Base-by-base conservation (phyloP, 257 asterid genomes). In the Handroanthus guayacan region DNA sequence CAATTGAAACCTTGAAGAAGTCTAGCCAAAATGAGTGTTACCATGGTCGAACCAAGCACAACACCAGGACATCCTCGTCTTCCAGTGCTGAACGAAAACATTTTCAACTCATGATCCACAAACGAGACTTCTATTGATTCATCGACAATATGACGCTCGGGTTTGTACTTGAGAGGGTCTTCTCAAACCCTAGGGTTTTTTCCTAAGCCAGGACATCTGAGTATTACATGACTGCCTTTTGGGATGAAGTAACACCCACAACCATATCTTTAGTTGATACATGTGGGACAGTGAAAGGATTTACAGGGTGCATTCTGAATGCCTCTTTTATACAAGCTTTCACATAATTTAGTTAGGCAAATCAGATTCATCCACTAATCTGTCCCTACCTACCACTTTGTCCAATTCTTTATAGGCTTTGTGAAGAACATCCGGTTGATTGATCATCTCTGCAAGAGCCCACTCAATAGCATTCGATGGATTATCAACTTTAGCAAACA, bases 71-170 rank as follows among this genome's bases (percentile, higher is more conserved):
- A 83, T 1, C 83, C 83, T 14, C 87, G 81, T 1, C 83, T 57
- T 13, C 84, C 87, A 0, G 41, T 69, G 20, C 87, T 69, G n/a
- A 83, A 83, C 2, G 84, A 73, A 1, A 80, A 37, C 77, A 83
- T 50, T 0, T 14, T 16, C 56, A 83, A 2, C 1, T 83, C 58
- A 6, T 54, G 34, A 62, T 77, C 82, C 4, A 3, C 9, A n/a
- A 82, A 67, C 57, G 13, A 43, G 2, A 74, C 83, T 1, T 39
- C 14, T 48, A 5, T 10, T 1, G 11, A 1, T 48, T 48, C n/a
- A 4, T n/a, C 20, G 0, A 64, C 20, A 5, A 74, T 44, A 36
- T 75, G 80, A 6, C 80, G 60, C 39, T 80, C 78, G 0, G 84
- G 80, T 44, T 69, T 52, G 61, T 68, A 80, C 63, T 25, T 69